Percentiles rank a stretch among this genome's conserved stretches.
These are phyloP conservation scores for Colletotrichum sp. DNA, from an alignment of 2,329 filamentous ascomycete genomes.

Conservation along the genomic window DNA sequence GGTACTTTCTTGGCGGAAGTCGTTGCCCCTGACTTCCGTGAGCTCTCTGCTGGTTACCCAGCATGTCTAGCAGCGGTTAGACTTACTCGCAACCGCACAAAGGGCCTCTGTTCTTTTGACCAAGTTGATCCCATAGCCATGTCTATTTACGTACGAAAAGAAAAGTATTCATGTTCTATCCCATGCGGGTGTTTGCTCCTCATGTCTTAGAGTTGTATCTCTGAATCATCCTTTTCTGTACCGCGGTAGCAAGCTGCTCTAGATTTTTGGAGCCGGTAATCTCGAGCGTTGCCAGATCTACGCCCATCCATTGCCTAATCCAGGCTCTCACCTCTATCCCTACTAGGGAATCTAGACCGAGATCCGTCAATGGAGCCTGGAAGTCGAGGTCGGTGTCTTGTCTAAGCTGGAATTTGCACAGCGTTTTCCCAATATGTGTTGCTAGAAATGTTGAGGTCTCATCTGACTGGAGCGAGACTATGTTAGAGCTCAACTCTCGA, in stretches of 20 bases:
- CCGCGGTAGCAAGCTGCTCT: not conserved
- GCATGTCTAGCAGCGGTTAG: not conserved
- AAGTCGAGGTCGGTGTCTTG: slow-evolving; percentile 8
- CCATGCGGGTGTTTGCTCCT: not conserved
- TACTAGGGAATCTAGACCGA: slow-evolving; percentile 26
- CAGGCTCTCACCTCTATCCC: slow-evolving; percentile 24
- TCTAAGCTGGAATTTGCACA: slow-evolving; percentile 18
- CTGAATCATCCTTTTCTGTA: not conserved
- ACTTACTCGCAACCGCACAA: not conserved
- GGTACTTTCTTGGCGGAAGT: not conserved
- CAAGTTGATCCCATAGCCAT: not conserved
- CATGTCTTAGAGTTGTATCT: not conserved
- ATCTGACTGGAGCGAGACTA: not conserved
- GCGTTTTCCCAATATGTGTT: not conserved
- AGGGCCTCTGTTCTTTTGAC: not conserved
- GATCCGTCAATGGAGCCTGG: not conserved
- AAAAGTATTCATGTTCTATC: not conserved
- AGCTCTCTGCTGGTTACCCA: not conserved
- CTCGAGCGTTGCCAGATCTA: slow-evolving; percentile 23
- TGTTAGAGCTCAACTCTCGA: not conserved
- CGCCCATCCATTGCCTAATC: slow-evolving; percentile 22
- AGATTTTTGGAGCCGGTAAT: not conserved
- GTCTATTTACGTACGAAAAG: not conserved
- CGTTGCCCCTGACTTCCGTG: not conserved
- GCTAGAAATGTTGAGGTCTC: not conserved